phyloP scores from a whole-genome alignment of 2,329 filamentous ascomycete species.

The Lachnellula willkommii region DNA sequence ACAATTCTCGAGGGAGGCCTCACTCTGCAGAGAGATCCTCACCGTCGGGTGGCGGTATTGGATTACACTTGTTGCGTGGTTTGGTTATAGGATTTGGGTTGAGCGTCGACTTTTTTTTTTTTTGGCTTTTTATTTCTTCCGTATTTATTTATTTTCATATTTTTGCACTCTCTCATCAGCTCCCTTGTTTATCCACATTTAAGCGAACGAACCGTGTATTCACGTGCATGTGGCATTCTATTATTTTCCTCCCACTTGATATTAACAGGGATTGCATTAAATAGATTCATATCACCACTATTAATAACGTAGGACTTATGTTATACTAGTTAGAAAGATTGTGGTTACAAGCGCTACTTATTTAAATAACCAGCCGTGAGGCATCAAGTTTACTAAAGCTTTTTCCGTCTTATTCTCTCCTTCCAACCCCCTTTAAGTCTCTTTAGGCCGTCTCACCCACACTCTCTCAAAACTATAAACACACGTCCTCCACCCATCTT shows the following conservation, averaged over 20 bases:
- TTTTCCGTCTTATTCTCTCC: conserved; percentile 12
- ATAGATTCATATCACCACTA: background rate
- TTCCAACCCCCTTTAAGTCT: conserved; percentile 3
- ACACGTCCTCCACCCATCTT: background rate
- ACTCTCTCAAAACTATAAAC: conserved; percentile 8
- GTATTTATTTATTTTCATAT: background rate
- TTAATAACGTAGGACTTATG: no score
- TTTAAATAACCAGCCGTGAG: conserved; percentile 27
- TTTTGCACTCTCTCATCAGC: no score
- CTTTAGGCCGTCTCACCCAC: no score
- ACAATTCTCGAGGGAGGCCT: conserved; percentile 63
- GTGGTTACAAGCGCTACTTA: conserved; percentile 5
- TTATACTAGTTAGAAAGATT: no score
- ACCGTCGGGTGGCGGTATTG: conserved; percentile 64
- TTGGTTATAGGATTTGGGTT: conserved; percentile 40
- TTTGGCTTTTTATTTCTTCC: conserved; percentile 21
- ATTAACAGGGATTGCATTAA: background rate
- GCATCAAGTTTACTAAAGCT: conserved; percentile 24
- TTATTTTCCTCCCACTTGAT: background rate
- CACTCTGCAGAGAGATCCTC: conserved; percentile 68
- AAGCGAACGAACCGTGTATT: background rate
- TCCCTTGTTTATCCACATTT: background rate
- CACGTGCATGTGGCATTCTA: no score
- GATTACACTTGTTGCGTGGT: conserved; percentile 59
- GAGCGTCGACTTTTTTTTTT: conserved; percentile 25